These are phyloP conservation scores for Pseudofabraea citricarpa DNA, from an alignment of 2,329 filamentous ascomycete genomes.

Conservation along the genomic window DNA sequence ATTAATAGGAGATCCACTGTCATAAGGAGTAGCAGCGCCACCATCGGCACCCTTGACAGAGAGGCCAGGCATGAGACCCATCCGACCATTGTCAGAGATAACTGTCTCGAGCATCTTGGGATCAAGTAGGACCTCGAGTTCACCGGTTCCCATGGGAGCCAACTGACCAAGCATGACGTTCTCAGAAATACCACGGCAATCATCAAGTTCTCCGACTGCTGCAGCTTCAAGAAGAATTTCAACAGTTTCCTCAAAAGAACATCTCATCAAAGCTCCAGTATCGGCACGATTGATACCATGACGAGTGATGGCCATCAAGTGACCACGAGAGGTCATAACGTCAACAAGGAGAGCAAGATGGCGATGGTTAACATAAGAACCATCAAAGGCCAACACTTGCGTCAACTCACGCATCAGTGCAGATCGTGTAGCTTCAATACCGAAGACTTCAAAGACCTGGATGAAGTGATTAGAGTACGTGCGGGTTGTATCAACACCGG, in stretches of 20 bases:
- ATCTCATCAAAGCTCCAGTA: conserved; percentile 97
- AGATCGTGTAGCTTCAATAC: conserved; percentile 89
- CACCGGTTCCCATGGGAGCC: conserved; percentile 93
- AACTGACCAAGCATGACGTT: conserved; percentile 98
- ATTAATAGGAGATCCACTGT: conserved; percentile 74
- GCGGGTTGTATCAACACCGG: conserved; percentile 79
- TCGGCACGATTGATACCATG: conserved; percentile 98
- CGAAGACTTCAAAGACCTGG: conserved; percentile 90
- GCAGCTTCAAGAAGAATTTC: conserved; percentile 97
- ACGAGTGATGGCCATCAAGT: conserved; percentile 92
- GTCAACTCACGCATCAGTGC: conserved; percentile 85
- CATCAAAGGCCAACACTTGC: conserved; percentile 92
- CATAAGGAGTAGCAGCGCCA: conserved; percentile 91
- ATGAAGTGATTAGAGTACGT: conserved; percentile 96
- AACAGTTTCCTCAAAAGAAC: conserved; percentile 98
- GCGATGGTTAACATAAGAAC: conserved; percentile 98
- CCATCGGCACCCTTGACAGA: conserved; percentile 71
- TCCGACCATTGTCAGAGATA: conserved; percentile 85
- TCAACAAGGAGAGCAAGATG: conserved; percentile 93
- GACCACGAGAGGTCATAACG: conserved; percentile 94
- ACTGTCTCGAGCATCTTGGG: conserved; percentile 94
- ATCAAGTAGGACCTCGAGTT: conserved; percentile 90
- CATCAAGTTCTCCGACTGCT: conserved; percentile 89
- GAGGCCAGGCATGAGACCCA: conserved; percentile 75
- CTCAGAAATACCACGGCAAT: conserved; percentile 96